Conservation (phyloP, 805 yeast genomes). For the Metschnikowia vanudenii region DNA sequence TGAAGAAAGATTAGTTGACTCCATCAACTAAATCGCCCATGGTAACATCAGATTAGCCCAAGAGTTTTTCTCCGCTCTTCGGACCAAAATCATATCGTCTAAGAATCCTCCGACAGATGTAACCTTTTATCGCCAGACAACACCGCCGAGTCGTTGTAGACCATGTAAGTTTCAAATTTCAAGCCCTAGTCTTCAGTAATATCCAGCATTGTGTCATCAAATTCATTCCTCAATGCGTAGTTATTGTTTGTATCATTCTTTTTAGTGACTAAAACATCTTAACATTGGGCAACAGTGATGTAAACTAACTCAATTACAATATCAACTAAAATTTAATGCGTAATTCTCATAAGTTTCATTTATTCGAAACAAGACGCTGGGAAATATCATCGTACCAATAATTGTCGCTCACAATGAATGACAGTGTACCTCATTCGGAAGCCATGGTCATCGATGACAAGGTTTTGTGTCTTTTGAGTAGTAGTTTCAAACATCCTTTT, state of each 20-base stretch:
- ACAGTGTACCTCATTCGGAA: no score
- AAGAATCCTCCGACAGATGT: slow-evolving; percentile 47
- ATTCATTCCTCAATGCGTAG: slow-evolving; percentile 77
- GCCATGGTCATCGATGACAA: no score
- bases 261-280: slow-evolving; percentile 74
- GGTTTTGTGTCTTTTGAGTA: no score
- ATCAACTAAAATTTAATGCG: no score
- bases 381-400: no score
- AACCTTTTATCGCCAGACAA: slow-evolving; percentile 43
- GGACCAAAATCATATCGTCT: slow-evolving; percentile 41
- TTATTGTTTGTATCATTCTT: slow-evolving; percentile 60
- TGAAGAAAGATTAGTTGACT: slow-evolving; percentile 94
- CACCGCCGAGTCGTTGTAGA: slow-evolving; percentile 45
- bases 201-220: slow-evolving; percentile 86
- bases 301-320: slow-evolving; percentile 73
- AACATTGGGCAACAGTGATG: slow-evolving; percentile 90
- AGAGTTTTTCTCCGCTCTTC: slow-evolving; percentile 36
- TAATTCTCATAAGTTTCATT: no score
- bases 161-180: slow-evolving; percentile 74
- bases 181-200: slow-evolving; percentile 55
- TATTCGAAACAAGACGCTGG: no score
- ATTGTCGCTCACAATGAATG: no score
- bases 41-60: slow-evolving; percentile 70
- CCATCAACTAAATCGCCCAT: slow-evolving; percentile 89
- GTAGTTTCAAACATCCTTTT: no score